Evolutionary conservation across 2,329 filamentous ascomycete genomes (phyloP).

Genomic region (Magnaporthales sp.): DNA sequence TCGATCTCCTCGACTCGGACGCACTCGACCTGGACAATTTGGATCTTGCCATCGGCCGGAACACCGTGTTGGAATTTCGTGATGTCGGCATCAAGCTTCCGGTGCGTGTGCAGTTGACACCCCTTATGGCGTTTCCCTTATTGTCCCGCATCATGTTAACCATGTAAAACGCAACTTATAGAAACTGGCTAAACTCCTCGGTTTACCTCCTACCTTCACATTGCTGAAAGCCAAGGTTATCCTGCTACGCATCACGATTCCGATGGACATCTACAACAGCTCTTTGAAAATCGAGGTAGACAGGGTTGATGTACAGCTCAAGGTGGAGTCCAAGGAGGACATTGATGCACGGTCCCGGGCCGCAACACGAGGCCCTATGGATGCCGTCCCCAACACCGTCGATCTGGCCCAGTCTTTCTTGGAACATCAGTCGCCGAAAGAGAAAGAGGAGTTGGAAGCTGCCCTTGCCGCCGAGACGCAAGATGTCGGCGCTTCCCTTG

Average conservation of each 20-base stretch:
- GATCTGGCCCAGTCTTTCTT: constrained; percentile 73
- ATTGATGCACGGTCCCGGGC: constrained; percentile 17
- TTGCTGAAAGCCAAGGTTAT: constrained; percentile 68
- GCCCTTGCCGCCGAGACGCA: constrained; percentile 56
- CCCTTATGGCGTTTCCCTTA: constrained; percentile 1
- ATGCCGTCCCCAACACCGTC: constrained; percentile 55
- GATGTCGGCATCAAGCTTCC: constrained; percentile 76
- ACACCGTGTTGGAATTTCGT: constrained; percentile 75
- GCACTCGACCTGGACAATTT: constrained; percentile 79
- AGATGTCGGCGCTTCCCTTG: constrained; percentile 51
- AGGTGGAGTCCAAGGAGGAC: constrained; percentile 35
- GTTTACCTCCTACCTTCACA: constrained; percentile 63
- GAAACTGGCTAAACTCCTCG: constrained; percentile 70
- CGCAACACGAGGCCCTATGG: constrained; percentile 19
- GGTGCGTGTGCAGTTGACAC: constrained; percentile 35
- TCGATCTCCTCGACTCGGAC: constrained; percentile 83
- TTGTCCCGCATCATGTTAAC: background rate
- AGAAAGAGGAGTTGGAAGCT: constrained; percentile 60
- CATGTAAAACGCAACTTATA: constrained; percentile 23
- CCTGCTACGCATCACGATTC: constrained; percentile 71
- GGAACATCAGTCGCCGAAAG: constrained; percentile 57
- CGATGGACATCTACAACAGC: constrained; percentile 79
- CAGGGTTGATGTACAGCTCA: constrained; percentile 65
- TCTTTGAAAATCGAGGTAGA: constrained; percentile 76
- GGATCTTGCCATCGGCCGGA: constrained; percentile 73